A percentile compares a stretch with the other conserved stretches of the same genome.
These are phyloP conservation scores for Cornus suecica DNA, from an alignment of 148 eudicot genomes.

Conservation along the genomic window DNA sequence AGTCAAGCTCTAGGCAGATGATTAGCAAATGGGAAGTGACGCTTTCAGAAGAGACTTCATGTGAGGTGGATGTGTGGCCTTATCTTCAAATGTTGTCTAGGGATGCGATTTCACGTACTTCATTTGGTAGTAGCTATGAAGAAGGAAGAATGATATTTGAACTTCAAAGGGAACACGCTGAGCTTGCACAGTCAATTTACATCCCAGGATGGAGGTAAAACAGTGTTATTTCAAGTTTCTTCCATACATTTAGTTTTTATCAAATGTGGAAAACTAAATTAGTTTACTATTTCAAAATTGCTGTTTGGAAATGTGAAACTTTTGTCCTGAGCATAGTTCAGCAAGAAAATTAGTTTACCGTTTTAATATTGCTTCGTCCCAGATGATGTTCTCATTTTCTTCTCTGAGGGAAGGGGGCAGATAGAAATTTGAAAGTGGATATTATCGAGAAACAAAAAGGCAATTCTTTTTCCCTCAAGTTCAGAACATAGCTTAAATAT, in stretches of 20 bases:
- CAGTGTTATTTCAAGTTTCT: not conserved
- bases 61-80: constrained; percentile 43
- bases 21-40: constrained; percentile 33
- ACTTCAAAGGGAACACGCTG: constrained; percentile 17
- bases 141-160: constrained; percentile 20
- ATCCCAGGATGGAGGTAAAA: constrained; percentile 20
- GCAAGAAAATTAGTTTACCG: too few relatives aligned
- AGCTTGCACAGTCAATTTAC: not conserved
- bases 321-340: too few relatives aligned
- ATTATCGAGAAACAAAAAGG: too few relatives aligned
- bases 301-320: too few relatives aligned
- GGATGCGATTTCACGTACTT: constrained; percentile 17
- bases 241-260: not conserved
- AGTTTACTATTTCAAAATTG: too few relatives aligned
- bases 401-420: too few relatives aligned
- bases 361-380: too few relatives aligned
- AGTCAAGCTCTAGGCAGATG: constrained; percentile 32
- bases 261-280: too few relatives aligned
- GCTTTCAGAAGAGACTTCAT: constrained; percentile 13
- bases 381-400: too few relatives aligned
- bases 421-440: too few relatives aligned
- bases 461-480: too few relatives aligned
- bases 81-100: constrained; percentile 28
- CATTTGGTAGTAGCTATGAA: constrained; percentile 18
- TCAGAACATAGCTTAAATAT: too few relatives aligned